Percentiles rank a stretch among this genome's conserved stretches.
Evolutionary conservation across 2,329 filamentous ascomycete genomes (phyloP).

Genomic region (Chrysosporium queenslandicum): DNA sequence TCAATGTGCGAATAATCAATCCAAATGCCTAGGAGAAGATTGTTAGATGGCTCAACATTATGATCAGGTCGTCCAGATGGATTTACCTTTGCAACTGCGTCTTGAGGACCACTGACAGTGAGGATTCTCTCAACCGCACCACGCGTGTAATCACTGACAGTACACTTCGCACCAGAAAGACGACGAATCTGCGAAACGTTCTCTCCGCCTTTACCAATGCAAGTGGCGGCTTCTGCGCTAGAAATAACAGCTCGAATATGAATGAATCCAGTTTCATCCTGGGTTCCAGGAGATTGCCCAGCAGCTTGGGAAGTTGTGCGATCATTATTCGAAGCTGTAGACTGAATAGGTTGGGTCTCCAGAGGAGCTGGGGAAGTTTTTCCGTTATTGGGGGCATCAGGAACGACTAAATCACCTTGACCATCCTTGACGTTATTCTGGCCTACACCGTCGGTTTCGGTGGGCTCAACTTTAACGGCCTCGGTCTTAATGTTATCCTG

Average conservation of each 20-base stretch:
- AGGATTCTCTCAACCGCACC: conserved; percentile 95
- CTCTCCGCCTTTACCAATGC: conserved; percentile 97
- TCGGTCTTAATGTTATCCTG: conserved; percentile 28
- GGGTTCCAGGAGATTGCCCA: conserved; percentile 40
- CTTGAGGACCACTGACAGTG: conserved; percentile 91
- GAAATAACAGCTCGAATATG: conserved; percentile 96
- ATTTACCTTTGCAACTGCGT: conserved; percentile 87
- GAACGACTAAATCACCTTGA: conserved; percentile 60
- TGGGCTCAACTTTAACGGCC: conserved; percentile 37
- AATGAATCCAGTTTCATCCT: conserved; percentile 93
- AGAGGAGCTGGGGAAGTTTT: conserved; percentile 38
- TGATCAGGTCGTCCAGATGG: conserved; percentile 19
- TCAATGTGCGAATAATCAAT: conserved; percentile 92
- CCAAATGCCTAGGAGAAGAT: conserved; percentile 64
- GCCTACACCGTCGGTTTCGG: conserved; percentile 25
- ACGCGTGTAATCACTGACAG: conserved; percentile 94
- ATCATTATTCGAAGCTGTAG: conserved; percentile 47
- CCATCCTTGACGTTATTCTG: conserved; percentile 45
- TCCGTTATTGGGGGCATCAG: conserved; percentile 51
- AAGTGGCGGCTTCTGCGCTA: conserved; percentile 91
- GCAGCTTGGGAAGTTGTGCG: conserved; percentile 34
- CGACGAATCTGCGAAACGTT: conserved; percentile 96
- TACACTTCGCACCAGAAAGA: conserved; percentile 94
- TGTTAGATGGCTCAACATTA: conserved; percentile 1
- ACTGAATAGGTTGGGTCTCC: conserved; percentile 51